Conservation (phyloP, 108 stramenopile genomes). For the Cyclotella cryptica region DNA sequence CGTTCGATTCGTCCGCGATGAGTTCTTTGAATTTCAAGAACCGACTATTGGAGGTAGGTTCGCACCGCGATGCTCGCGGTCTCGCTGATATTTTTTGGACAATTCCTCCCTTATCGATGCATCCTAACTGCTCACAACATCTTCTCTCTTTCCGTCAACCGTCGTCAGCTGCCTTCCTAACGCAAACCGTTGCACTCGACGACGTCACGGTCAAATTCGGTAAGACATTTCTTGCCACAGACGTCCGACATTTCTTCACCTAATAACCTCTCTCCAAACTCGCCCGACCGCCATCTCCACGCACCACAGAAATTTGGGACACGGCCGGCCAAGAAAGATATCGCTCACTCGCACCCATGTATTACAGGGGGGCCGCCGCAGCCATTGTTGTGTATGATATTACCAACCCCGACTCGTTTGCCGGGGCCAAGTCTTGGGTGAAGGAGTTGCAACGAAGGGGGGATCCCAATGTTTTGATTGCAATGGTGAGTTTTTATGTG, state of each 20-base stretch:
- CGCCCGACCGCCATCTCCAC: background rate
- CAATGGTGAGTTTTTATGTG: constrained; percentile 62
- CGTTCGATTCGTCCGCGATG: constrained; percentile 97
- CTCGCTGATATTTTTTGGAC: background rate
- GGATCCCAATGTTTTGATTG: constrained; percentile 98
- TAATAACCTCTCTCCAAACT: too few relatives aligned
- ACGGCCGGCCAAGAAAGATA: constrained; percentile 90
- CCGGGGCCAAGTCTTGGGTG: constrained; percentile 98
- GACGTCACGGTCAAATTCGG: constrained; percentile 95
- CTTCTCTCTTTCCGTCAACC: constrained; percentile 4
- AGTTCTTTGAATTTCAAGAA: constrained; percentile 99
- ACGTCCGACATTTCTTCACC: too few relatives aligned
- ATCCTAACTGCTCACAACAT: background rate
- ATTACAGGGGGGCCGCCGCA: constrained; percentile 91
- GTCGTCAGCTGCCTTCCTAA: constrained; percentile 92
- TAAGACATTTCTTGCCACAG: background rate
- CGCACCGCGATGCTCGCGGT: background rate
- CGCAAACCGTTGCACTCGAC: constrained; percentile 94
- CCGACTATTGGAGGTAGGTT: constrained; percentile 95
- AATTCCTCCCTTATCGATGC: background rate
- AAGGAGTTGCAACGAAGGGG: constrained; percentile 98
- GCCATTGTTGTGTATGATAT: constrained; percentile 97
- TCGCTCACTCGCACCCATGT: constrained; percentile 89
- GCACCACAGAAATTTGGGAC: constrained; percentile 94
- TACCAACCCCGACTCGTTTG: constrained; percentile 96